A percentile compares a stretch with the other conserved stretches of the same genome.
phyloP scores from a whole-genome alignment of 441 rosid species.

The Monsonia emarginata region DNA sequence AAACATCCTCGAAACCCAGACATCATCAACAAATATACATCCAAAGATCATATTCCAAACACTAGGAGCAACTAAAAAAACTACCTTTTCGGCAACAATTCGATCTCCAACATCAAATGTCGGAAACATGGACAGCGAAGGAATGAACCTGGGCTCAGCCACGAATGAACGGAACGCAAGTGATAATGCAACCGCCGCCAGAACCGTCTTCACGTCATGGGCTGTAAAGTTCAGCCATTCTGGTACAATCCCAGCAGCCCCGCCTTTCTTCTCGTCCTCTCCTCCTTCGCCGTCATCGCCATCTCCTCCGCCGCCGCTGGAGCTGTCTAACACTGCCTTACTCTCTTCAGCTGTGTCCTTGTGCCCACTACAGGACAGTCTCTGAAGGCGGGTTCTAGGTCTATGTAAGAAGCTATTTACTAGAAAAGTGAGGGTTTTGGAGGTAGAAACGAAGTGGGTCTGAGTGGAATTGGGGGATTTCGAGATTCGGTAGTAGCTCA shows the following conservation, averaged over 20 bases:
- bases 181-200: constrained; percentile 63
- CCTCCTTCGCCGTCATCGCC: constrained; percentile 26
- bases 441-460: neutral
- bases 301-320: constrained; percentile 24
- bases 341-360: neutral
- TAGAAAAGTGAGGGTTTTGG: neutral
- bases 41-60: neutral
- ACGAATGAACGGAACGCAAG: constrained; percentile 71
- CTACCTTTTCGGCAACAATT: constrained; percentile 86
- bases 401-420: neutral
- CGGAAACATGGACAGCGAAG: constrained; percentile 96
- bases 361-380: neutral
- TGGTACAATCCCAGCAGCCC: constrained; percentile 33
- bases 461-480: neutral
- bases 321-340: too few species aligned
- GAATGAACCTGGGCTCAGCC: constrained; percentile 91
- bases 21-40: neutral
- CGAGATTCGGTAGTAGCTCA: neutral
- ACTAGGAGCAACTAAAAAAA: neutral
- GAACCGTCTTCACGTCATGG: constrained; percentile 72
- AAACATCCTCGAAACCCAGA: neutral
- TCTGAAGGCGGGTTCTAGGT: neutral
- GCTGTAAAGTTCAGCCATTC: constrained; percentile 62
- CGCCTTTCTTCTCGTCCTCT: constrained; percentile 33
- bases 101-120: constrained; percentile 96